phyloP scores from a whole-genome alignment of 1,284 basidiomycete species.

The Limonomyces culmigenus region DNA sequence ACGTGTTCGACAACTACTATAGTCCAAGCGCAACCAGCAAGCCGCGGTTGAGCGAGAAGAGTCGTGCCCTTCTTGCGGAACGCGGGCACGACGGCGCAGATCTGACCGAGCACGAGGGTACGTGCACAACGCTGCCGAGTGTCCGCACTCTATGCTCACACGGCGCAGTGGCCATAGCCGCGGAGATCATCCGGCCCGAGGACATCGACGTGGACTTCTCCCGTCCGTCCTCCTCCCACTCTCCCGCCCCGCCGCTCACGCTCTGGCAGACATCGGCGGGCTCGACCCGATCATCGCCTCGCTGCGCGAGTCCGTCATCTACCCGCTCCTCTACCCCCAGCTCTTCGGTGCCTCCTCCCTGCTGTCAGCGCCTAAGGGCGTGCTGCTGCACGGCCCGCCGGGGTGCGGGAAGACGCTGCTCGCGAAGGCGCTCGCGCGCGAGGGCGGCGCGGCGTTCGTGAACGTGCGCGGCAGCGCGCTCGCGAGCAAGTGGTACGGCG shows the following conservation, averaged over 20 bases:
- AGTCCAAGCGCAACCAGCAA: too few species aligned
- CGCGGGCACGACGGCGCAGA: constrained; percentile 57
- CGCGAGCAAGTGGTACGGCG: constrained; percentile 94
- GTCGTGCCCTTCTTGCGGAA: constrained; percentile 52
- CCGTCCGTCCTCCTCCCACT: constrained; percentile 26
- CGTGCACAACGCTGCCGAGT: constrained; percentile 11
- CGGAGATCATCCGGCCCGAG: constrained; percentile 75
- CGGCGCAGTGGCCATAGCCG: constrained; percentile 56
- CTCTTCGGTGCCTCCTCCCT: constrained; percentile 67
- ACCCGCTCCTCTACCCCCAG: constrained; percentile 84
- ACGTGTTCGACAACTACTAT: too few species aligned
- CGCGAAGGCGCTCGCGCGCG: constrained; percentile 89
- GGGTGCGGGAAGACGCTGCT: constrained; percentile 94
- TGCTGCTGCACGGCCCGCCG: constrained; percentile 79
- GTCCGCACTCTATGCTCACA: constrained; percentile 2
- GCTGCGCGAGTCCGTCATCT: constrained; percentile 91
- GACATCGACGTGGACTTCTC: constrained; percentile 62
- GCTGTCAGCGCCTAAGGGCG: constrained; percentile 63
- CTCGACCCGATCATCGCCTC: constrained; percentile 85
- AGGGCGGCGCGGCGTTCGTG: constrained; percentile 94
- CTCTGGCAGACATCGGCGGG: constrained; percentile 74
- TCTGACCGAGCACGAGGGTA: constrained; percentile 71
- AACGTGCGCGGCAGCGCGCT: constrained; percentile 71
- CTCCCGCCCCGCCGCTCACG: constrained; percentile 1
- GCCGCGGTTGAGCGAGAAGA: constrained; percentile 44